Base-by-base conservation (phyloP, 2,329 filamentous ascomycete species). In the Colletotrichum sp. region DNA sequence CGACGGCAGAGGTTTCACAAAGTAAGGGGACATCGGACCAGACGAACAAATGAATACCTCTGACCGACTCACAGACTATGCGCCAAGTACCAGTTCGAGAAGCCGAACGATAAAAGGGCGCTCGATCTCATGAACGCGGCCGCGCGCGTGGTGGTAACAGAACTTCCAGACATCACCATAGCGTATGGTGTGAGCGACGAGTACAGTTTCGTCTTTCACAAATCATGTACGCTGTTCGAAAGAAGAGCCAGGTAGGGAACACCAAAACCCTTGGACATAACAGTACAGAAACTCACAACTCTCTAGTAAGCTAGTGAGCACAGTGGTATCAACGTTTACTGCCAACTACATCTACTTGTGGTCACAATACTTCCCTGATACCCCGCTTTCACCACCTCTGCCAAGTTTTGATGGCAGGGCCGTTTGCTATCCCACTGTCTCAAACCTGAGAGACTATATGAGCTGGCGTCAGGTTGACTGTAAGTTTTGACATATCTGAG, bases 381-480 rank as follows among this genome's bases (percentile, higher is more conserved):
- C 86, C 22, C 91, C 92, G 7, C 88, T 99, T 36, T 91, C 93
- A 15, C 87, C 93, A 6, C 95, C 95, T 6, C 87, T 98, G 15
- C 97, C 97, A 1, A 96, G 94, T 8, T 99, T 99, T 82, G 97
- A 99, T 84, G 96, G 96, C 1, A 90, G 97, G 67, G 96, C 96
- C 19, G 96, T 99, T 5, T 93, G 94, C 82, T 99, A 99, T 85
- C 97, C 97, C 0, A 95, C 91, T 72, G 89, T 94, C 8, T 89
- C 91, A 80, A 98, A 98, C 83, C 85, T 99, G 79, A 90, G 96
- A 30, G 97, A 99, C 86, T 99, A 99, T 84, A 92, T 99, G 89
- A 96, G 95, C 83, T 99, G 97, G 97, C 91, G 97, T 80, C 97
- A 99, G 85, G 97, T 95, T 59, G 97, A 99, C 84, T 99, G 97